phyloP scores from a whole-genome alignment of 2,329 filamentous ascomycete genomes.

The Nemania sp. region DNA sequence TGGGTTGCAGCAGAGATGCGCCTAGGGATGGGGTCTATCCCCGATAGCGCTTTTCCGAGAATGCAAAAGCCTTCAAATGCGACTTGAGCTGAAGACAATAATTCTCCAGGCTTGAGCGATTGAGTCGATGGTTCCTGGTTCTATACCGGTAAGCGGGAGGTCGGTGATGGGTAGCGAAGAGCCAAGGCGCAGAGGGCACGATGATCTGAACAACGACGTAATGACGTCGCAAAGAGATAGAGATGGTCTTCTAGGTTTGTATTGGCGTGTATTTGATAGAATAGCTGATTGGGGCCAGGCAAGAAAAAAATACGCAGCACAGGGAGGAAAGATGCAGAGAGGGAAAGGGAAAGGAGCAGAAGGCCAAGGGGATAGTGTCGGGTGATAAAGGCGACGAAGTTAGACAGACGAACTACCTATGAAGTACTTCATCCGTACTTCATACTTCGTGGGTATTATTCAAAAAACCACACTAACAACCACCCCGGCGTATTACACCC shows the following conservation, averaged over 20 bases:
- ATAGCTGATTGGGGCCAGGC: background rate
- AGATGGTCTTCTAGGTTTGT: background rate
- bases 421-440: background rate
- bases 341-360: constrained; percentile 9
- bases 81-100: background rate
- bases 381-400: constrained; percentile 26
- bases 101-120: background rate
- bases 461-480: constrained; percentile 20
- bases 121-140: background rate
- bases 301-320: constrained; percentile 15
- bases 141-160: background rate
- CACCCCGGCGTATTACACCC: constrained; percentile 22
- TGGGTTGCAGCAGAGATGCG: constrained; percentile 21
- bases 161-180: background rate
- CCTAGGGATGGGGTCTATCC: constrained; percentile 1
- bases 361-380: constrained; percentile 3
- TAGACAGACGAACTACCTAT: constrained; percentile 23
- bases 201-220: background rate
- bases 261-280: background rate
- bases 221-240: constrained; percentile 3
- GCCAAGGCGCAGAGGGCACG: background rate
- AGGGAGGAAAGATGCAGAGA: constrained; percentile 9
- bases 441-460: constrained; percentile 4
- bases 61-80: constrained; percentile 1
- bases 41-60: constrained; percentile 8